Evolutionary conservation across 2,329 filamentous ascomycete species (phyloP).

Genomic region (Pseudopyricularia cyperi): DNA sequence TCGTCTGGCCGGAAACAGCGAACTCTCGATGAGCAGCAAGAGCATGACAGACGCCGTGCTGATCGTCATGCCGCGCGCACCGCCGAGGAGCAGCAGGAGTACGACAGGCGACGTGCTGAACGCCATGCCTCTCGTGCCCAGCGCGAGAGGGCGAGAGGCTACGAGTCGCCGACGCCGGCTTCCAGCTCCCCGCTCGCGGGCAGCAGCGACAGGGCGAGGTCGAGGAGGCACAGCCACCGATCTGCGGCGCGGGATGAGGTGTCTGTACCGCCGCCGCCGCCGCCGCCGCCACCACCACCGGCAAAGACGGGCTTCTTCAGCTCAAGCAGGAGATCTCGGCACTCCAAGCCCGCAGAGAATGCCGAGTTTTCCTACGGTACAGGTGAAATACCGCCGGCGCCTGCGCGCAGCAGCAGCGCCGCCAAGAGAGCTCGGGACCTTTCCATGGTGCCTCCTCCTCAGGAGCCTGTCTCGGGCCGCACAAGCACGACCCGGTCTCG

Average conservation of each 20-base stretch:
- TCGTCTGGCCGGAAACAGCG: conserved; percentile 21
- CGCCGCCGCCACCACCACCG: conserved; percentile 5
- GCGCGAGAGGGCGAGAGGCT: not conserved
- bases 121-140: not conserved
- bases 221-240: not conserved
- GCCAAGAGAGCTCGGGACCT: conserved; percentile 1
- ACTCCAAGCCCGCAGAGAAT: conserved; percentile 3
- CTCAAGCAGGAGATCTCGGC: not conserved
- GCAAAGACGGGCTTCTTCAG: conserved; percentile 14
- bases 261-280: too few relatives aligned
- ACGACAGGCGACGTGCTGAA: conserved; percentile 18
- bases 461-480: conserved; percentile 8
- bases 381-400: not conserved
- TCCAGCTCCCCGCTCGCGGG: not conserved
- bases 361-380: not conserved
- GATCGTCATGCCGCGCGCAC: conserved; percentile 17
- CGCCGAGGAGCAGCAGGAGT: conserved; percentile 34
- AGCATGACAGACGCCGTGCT: conserved; percentile 22
- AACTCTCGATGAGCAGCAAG: conserved; percentile 35
- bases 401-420: conserved; percentile 3
- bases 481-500: conserved; percentile 9
- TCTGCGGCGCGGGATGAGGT: not conserved
- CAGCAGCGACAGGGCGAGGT: not conserved
- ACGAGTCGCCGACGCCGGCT: conserved; percentile 1
- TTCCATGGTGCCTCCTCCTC: not conserved